These are phyloP conservation scores for Pseudoperonospora humuli DNA, from an alignment of 352 stramenopile genomes.

Conservation along the genomic window DNA sequence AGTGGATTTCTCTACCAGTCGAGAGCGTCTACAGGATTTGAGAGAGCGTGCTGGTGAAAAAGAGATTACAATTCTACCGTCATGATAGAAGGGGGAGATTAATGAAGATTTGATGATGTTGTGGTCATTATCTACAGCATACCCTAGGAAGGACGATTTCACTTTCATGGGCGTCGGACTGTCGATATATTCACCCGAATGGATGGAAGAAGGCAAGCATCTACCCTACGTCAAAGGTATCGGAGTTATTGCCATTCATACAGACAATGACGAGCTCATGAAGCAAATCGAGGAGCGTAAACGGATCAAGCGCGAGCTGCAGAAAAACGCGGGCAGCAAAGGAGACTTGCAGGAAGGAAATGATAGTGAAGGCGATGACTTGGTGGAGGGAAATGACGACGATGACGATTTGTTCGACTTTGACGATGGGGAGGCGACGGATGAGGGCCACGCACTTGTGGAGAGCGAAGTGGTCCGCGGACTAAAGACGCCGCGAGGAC, in stretches of 20 bases:
- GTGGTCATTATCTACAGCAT: conserved; percentile 16
- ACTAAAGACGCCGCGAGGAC: conserved; percentile 33
- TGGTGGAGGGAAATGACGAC: conserved; percentile 25
- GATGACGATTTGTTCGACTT: conserved; percentile 37
- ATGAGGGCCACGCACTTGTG: conserved; percentile 32
- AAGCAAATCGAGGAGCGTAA: conserved; percentile 57
- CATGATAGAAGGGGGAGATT: neutral
- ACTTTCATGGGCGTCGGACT: conserved; percentile 52
- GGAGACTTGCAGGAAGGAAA: conserved; percentile 34
- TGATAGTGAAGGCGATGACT: conserved; percentile 16
- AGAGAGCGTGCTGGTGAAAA: conserved; percentile 35
- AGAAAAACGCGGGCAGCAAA: conserved; percentile 19
- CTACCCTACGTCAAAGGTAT: conserved; percentile 47
- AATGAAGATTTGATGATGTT: conserved; percentile 8
- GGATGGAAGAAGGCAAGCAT: conserved; percentile 48
- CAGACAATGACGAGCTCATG: conserved; percentile 45
- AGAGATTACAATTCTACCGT: neutral
- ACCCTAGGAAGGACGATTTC: conserved; percentile 43
- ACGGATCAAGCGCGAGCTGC: conserved; percentile 48
- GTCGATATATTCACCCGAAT: conserved; percentile 50
- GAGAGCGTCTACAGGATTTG: conserved; percentile 41
- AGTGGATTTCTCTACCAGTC: conserved; percentile 27
- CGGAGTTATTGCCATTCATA: conserved; percentile 41
- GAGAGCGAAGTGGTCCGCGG: conserved; percentile 41
- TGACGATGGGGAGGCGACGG: conserved; percentile 23